Base-by-base conservation (phyloP, 2,329 filamentous ascomycete genomes). In the Exophiala calicioides region DNA sequence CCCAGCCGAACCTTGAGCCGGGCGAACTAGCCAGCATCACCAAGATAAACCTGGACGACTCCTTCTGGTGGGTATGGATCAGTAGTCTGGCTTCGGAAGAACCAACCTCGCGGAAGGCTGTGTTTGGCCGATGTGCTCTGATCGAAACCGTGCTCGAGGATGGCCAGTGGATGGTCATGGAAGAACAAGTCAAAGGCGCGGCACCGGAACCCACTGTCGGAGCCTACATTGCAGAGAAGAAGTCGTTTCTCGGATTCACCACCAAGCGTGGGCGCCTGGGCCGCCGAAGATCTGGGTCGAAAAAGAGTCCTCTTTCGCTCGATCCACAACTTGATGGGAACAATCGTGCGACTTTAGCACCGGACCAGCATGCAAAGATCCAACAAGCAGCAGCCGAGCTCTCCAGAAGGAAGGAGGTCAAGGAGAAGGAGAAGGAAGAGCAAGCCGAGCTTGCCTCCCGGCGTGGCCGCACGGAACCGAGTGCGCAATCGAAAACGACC, bases 21-120 rank as follows among this genome's bases (percentile, higher is more conserved):
- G 93, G 90, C 40, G 93, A 98, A 74, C 77, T 98, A 47, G 93
- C 93, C 21, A 97, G 90, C 64, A 95, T 98, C 62, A 86, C 81
- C 18, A 79, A 79, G 27, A 80, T 97, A 47, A 85, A 93, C 53
- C 76, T 98, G 4, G 93, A 98, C 60, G 91, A 97, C 65, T 86
- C 90, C 1, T 98, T 98, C 67, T 98, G 93, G 93, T 97, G 93
- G 91, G 93, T 97, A 3, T 98, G 93, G 93, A 97, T 98, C 78
- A 94, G 83, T 59, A 97, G 91, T 75, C 73, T 98, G 61, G 90
- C 91, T 1, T 86, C 84, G 1, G 93, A 98, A 62, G 93, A 98
- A 70, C 87, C 90, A 0, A 69, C 82, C 0, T 79, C 85, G 35
- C 82, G 93, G 51, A 98, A 98, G 65, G 85, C 90, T 4, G 89